Evolutionary conservation across 495 filamentous ascomycete genomes (phyloP), one percentile per base, ranked within the genome.

Genomic region (Apodospora peruviana): DNA sequence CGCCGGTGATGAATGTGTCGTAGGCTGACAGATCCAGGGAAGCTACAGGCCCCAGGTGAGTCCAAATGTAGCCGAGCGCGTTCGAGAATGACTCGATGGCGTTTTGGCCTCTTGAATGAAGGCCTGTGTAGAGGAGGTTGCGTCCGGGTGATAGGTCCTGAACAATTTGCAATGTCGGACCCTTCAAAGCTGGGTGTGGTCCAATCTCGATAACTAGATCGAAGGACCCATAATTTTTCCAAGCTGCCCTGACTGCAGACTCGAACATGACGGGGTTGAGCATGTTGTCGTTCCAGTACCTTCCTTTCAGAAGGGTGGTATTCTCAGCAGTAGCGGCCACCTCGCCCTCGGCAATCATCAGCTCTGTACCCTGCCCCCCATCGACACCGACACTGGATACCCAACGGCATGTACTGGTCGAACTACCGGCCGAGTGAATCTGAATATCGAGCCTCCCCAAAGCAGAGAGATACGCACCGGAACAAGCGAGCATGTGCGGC

Each of bases 91-190:
- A 32, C 14, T 32, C 27, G 27, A 32, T 32, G 27, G 27, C 27
- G 14, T 32, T 14, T 14, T 32, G 27, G 14, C 27, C 14, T 14
- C 27, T 32, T 7, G 14, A 7, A 32, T 32, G 27, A 32, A 32
- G 27, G 14, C 27, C 27, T 7, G 27, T 32, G 27, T 32, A 32
- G 7, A 32, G 27, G 42, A 75, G 21, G 35, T 43, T 58, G 35
- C 48, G 60, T 5, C 39, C 45, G 29, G 64, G 67, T 0, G 56
- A 25, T 12, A 73, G 60, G n/a, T 0, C 39, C 7, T 27, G 49
- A 35, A 81, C 41, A 16, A 76, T 81, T 40, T 82, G 69, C n/a
- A 70, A 67, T 14, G 79, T 59, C 0, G 82, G 80, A 0, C 76
- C 75, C 17, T 68, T 64, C 0, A 88, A 64, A 0, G 82, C 62